These are phyloP conservation scores for Vanrija sp. DNA, from an alignment of 1,284 basidiomycete genomes.

Conservation along the genomic window DNA sequence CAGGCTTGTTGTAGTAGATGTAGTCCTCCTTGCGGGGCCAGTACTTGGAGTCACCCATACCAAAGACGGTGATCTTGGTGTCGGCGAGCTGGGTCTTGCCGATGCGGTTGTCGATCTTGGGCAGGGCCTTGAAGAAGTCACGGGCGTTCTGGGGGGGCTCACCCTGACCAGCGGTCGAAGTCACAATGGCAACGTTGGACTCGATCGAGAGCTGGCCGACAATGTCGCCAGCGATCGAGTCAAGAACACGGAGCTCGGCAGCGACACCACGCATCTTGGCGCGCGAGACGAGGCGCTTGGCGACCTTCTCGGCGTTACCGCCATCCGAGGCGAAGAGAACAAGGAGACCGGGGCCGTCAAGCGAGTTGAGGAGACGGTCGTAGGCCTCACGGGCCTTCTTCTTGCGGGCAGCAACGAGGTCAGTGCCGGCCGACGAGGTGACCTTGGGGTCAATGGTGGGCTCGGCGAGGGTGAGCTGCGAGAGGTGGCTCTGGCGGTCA, in stretches of 20 bases:
- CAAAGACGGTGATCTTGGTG: conserved; percentile 80
- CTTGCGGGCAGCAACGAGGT: conserved; percentile 76
- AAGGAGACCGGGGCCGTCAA: conserved; percentile 85
- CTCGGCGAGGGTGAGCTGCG: conserved; percentile 73
- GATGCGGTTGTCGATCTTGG: conserved; percentile 58
- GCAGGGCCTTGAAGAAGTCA: conserved; percentile 80
- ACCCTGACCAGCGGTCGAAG: conserved; percentile 97
- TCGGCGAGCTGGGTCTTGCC: conserved; percentile 48
- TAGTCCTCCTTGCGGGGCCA: conserved; percentile 97
- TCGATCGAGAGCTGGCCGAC: conserved; percentile 60
- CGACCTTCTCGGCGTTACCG: conserved; percentile 90
- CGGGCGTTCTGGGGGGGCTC: conserved; percentile 96
- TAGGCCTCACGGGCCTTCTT: conserved; percentile 81
- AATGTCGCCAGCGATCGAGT: conserved; percentile 59
- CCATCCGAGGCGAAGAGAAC: conserved; percentile 92
- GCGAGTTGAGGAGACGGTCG: conserved; percentile 72
- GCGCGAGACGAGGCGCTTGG: conserved; percentile 78
- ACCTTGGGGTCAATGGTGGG: conserved; percentile 80
- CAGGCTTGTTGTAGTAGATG: conserved; percentile 96
- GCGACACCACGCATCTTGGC: conserved; percentile 82
- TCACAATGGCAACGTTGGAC: conserved; percentile 77
- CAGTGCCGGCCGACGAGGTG: conserved; percentile 78
- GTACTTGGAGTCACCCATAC: conserved; percentile 97
- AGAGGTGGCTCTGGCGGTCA: conserved; percentile 92
- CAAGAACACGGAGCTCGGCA: conserved; percentile 66